Evolutionary conservation across 2,329 filamentous ascomycete species (phyloP), one percentile per base, ranked within the genome.

Genomic region (Verticillium klebahnii): DNA sequence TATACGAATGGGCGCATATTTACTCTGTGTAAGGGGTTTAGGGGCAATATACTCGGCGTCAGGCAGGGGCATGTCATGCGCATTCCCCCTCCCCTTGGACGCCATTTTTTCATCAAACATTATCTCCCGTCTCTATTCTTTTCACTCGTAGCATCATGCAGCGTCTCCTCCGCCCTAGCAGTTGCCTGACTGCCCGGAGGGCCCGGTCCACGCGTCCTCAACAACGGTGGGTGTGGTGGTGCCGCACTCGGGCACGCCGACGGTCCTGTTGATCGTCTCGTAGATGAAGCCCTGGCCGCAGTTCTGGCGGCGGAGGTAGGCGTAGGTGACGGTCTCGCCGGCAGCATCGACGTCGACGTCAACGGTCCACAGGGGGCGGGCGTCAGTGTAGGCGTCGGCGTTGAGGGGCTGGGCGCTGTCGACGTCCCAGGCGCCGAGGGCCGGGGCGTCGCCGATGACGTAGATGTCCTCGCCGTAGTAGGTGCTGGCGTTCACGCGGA

Each of bases 381-480:
- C 67, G 1, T 65, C 55, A 0, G 79, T 80, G 67, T 83, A 83
- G 40, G 72, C 70, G 5, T 71, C 69, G 0, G 79, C 75, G 39
- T 72, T 71, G 31, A 83, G 69, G 5, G 75, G 73, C 65, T 74
- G 72, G 6, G 75, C 75, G 57, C 69, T 69, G 4, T 69, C 70
- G 3, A 78, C 65, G 32, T 78, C 70, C 79, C 80, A 82, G 25
- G 64, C 69, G 2, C 80, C 80, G 1, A 83, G 69, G 55, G 78
- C 75, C 0, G 73, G 61, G 3, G 75, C 73, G 56, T 75, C 77
- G 32, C 81, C 81, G 0, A 72, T 70, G 5, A 83, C 68, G 60
- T 78, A 79, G 29, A 83, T 64, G 32, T 79, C 81, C 69, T 83
- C 79, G 9, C 81, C 81, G 59, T 72, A 78, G 58, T 77, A 76